Percentiles rank a stretch among this genome's conserved stretches.
Conservation (phyloP, 2,329 filamentous ascomycete genomes). For the Diaporthe sp. region DNA sequence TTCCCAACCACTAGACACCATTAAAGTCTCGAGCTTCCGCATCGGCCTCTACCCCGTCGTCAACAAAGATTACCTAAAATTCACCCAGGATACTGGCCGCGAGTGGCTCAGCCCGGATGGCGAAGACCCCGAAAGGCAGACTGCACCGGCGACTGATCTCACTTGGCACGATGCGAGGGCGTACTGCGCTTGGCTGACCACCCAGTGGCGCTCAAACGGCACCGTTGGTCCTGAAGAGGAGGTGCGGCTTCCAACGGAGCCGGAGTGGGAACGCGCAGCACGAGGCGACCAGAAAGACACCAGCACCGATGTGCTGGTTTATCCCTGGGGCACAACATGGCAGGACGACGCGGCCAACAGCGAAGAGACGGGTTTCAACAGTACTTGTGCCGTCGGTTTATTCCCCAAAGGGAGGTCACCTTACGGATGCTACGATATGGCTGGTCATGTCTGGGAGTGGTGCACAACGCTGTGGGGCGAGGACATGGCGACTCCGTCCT, state of each 20-base stretch:
- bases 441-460: neutral
- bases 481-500: neutral
- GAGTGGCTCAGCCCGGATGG: neutral
- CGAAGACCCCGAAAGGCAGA: neutral
- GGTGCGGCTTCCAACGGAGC: neutral
- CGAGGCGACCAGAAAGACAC: neutral
- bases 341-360: neutral
- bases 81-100: neutral
- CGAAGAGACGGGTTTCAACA: neutral
- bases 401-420: neutral
- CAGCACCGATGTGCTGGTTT: neutral
- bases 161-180: conserved; percentile 4
- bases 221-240: neutral
- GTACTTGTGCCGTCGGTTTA: neutral
- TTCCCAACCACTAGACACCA: neutral
- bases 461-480: neutral
- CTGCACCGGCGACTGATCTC: neutral
- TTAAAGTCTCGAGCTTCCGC: neutral
- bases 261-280: neutral
- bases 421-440: neutral
- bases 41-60: neutral
- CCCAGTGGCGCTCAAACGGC: neutral
- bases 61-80: neutral
- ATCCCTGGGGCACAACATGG: neutral
- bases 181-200: neutral